A percentile compares a stretch with the other conserved stretches of the same genome.
These are phyloP conservation scores for Pulicaria dysenterica DNA, from an alignment of 129 eudicot species.

Conservation along the genomic window DNA sequence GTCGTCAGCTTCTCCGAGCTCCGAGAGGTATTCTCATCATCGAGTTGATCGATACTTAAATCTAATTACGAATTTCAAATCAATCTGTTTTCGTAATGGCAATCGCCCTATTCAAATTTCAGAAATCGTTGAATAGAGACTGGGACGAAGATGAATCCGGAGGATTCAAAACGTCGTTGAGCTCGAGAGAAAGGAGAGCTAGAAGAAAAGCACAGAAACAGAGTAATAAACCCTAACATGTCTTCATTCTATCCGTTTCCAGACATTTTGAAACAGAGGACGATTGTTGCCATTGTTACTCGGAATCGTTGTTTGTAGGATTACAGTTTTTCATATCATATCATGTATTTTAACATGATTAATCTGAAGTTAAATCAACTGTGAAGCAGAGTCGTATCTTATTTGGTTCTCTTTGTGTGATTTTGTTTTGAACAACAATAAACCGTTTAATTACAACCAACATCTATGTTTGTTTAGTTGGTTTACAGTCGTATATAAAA, in stretches of 20 bases:
- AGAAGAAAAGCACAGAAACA: slow-evolving; percentile 66
- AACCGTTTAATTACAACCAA: no score
- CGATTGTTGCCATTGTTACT: background rate
- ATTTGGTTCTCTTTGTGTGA: no score
- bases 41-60: background rate
- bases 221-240: slow-evolving; percentile 41
- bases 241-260: background rate
- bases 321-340: no score
- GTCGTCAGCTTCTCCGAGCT: slow-evolving; percentile 85
- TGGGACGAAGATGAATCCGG: slow-evolving; percentile 60
- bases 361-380: no score
- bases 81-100: background rate
- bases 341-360: no score
- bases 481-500: no score
- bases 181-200: slow-evolving; percentile 79
- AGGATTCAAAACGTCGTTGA: slow-evolving; percentile 57
- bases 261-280: no score
- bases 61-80: background rate
- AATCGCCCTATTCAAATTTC: slow-evolving; percentile 7
- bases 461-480: no score
- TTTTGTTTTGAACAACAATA: no score
- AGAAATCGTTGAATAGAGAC: slow-evolving; percentile 77
- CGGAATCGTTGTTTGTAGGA: no score
- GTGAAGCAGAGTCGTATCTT: no score
- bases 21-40: slow-evolving; percentile 58